Evolutionary conservation across 257 asterid genomes (phyloP), one percentile per base, ranked within the genome.

Genomic region (Cordia subcordata): DNA sequence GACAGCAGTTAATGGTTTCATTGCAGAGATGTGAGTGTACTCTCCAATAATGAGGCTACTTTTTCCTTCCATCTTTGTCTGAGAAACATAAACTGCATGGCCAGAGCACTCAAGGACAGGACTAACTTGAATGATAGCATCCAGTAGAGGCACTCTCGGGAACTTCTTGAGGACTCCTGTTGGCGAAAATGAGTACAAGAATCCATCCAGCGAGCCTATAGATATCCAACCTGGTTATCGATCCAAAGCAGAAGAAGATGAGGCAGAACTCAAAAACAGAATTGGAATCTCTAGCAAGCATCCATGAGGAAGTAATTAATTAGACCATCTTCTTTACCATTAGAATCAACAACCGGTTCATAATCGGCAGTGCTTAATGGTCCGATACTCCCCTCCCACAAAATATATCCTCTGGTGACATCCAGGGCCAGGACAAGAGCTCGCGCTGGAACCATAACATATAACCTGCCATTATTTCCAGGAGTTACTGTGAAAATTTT

Each of bases 81-180:
- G 91, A 42, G 97, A 81, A 53, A 85, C 65, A 64, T 80, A 86
- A 53, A 83, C 77, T 10, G 81, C 97, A 53, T 70, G 83, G 0
- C 97, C 97, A 0, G 99, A 86, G 79, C 97, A 93, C 68, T 89
- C 99, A 63, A 82, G 77, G 12, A 83, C 68, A 14, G 95, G 97
- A 77, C 75, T 69, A 58, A 77, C 86, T 70, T 86, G 97, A 65
- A 93, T 80, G 22, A 82, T 95, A 35, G 79, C 71, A 53, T 63
- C 74, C 74, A 64, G 63, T 65, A 63, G 61, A 13, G 68, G 77
- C 1, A 58, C 73, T 64, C 58, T 62, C 13, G 96, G 91, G 66
- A 84, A 86, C 63, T 75, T 93, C 53, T 58, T 80, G 45, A 74
- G 77, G 58, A 33, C 75, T 46, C 99, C 97, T 4, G 72, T 54